A percentile compares a stretch with the other conserved stretches of the same genome.
Evolutionary conservation across 1,284 basidiomycete species (phyloP).

Genomic region (Ceratobasidium papillatum): DNA sequence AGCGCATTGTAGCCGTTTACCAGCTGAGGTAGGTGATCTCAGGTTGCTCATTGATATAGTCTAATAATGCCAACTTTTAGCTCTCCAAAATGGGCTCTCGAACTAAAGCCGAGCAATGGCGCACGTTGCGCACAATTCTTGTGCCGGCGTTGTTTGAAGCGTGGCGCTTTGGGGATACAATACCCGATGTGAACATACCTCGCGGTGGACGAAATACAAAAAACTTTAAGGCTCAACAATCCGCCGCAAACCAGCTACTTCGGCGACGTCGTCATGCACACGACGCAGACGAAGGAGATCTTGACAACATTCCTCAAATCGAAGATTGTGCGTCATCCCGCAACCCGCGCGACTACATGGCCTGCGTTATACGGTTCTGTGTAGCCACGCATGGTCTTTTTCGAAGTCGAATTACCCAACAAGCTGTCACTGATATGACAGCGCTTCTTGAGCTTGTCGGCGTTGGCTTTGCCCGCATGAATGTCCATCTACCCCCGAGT

Average conservation of each 20-base stretch:
- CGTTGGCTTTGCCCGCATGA: background rate
- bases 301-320: background rate
- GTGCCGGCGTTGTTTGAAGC: background rate
- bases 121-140: background rate
- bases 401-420: background rate
- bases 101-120: conserved; percentile 21
- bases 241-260: background rate
- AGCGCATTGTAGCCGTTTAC: background rate
- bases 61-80: background rate
- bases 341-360: background rate
- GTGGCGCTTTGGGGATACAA: background rate
- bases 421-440: background rate
- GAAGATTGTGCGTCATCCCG: conserved; percentile 2
- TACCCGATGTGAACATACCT: background rate
- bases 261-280: background rate
- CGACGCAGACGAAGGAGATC: background rate
- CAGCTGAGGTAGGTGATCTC: background rate
- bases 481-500: background rate
- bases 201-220: background rate
- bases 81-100: background rate
- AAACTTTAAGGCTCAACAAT: background rate
- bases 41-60: background rate
- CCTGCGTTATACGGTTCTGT: background rate
- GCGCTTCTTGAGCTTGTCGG: background rate
- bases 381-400: background rate